Evolutionary conservation across 768 basidiomycete genomes (phyloP), one percentile per base, ranked within the genome.

Genomic region (Tylopilus sp.): DNA sequence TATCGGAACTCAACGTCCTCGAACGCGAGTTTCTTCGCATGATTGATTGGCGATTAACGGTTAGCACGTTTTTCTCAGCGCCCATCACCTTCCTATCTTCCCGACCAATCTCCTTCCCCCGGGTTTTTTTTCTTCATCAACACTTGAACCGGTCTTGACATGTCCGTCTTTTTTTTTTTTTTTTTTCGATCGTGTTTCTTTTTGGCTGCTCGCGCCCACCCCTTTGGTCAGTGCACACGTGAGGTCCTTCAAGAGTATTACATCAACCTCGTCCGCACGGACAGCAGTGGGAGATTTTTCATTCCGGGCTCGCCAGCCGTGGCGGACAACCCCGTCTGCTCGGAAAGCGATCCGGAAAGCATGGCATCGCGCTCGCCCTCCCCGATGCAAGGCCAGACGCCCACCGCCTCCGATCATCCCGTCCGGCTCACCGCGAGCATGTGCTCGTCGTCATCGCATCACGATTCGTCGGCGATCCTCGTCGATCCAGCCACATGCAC

Each of bases 11-110:
- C 69, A 95, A 98, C 73, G 76, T 90, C 62, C 82, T 99, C 55
- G 97, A 99, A 74, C 79, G 91, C 68, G 95, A 98, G 69, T 94
- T 99, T 69, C 80, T 98, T 45, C 77, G 77, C 50, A 85, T 85
- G 65, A 93, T 97, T 51, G 92, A 97, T 64, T 99, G 97, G 95
- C 80, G 86, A 61, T 76, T 99, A 66, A 91, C 85, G 75, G 95
- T 97, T 73, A 80, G 86, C 72, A 71, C 44, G 55, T 67, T 72
- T n/a, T 69, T 51, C 36, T 48, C 48, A 26, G 20, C 44, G n/a
- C 51, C 26, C 42, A 12, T 52, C 39, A 53, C 57, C 53, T 47
- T 52, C 53, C 44, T n/a, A 6, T 55, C 49, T 47, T 48, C 46
- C 44, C 40, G 22, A 45, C 33, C 28, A n/a, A 40, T 31, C 22